Evolutionary conservation across 306 rosid species (phyloP), one percentile per base, ranked within the genome.

Genomic region (Chamaecrista fasciculata): DNA sequence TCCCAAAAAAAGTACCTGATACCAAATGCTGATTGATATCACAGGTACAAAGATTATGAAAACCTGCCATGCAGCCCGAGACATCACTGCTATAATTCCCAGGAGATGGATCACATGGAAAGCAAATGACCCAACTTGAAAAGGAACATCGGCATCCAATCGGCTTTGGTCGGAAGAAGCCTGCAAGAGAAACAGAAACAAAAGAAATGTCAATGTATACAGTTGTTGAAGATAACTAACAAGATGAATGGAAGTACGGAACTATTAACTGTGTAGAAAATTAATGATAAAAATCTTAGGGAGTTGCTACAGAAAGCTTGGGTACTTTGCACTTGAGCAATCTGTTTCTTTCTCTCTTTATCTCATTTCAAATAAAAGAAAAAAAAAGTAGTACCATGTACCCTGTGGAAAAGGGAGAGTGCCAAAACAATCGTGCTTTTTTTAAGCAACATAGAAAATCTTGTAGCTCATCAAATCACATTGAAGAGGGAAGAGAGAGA

Each of bases 11-110:
- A 18, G 61, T 83, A 91, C 95, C 92, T 88, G 89, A 70, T 82
- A 91, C 95, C 92, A 84, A 34, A 91, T 65, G 79, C 90, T 82
- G 67, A 72, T 28, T 29, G 82, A 79, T 61, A 84, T 80, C 59
- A 86, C 86, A 6, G 91, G 97, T 71, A 84, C 65, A 64, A 86
- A 81, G 52, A 86, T 66, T 29, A 86, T 7, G 76, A 86, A 84
- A 73, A 86, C 84, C 46, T 81, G 87, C 92, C 87, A 81, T 6
- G 89, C 77, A 69, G 76, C 89, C 66, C 74, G 85, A 36, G 88
- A 86, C 87, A 86, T 86, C 33, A 86, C 82, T 24, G 84, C 83
- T 68, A 81, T 82, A 72, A 79, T 76, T 69, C 92, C 89, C 1
- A 86, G 37, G 44, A 84, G 84, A 61, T 81, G 85, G 49, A 86